These are phyloP conservation scores for Tricholoma bakamatsutake DNA, from an alignment of 768 basidiomycete genomes.

Conservation along the genomic window DNA sequence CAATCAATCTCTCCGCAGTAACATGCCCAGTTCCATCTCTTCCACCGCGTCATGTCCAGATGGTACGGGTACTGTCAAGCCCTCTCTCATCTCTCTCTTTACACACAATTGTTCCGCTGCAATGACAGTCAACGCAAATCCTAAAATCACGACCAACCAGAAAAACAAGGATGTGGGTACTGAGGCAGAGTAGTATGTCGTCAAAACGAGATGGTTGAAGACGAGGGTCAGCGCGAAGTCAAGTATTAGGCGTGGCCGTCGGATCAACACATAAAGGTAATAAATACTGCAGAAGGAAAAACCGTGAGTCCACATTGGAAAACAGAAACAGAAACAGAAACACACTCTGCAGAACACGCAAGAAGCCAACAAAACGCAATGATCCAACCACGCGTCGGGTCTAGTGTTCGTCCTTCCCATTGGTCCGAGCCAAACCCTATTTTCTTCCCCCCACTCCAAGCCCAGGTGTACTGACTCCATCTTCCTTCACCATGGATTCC, in stretches of 20 bases:
- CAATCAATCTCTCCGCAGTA: slow-evolving; percentile 35
- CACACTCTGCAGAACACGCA: slow-evolving; percentile 83
- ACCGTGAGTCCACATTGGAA: neutral
- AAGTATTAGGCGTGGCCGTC: slow-evolving; percentile 88
- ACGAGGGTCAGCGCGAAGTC: slow-evolving; percentile 90
- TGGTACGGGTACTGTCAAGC: slow-evolving; percentile 51
- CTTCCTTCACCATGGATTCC: slow-evolving; percentile 56
- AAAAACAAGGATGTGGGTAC: slow-evolving; percentile 90
- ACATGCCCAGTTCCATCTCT: slow-evolving; percentile 52
- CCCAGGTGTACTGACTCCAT: slow-evolving; percentile 64
- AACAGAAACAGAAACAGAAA: slow-evolving; percentile 21
- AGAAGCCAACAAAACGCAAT: slow-evolving; percentile 83
- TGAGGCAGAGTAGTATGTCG: slow-evolving; percentile 83
- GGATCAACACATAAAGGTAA: slow-evolving; percentile 82
- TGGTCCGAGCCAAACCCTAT: slow-evolving; percentile 55
- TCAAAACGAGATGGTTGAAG: slow-evolving; percentile 89
- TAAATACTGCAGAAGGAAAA: slow-evolving; percentile 40
- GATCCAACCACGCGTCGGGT: slow-evolving; percentile 85
- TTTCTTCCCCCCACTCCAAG: slow-evolving; percentile 77
- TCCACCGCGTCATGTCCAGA: slow-evolving; percentile 52
- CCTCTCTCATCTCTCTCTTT: slow-evolving; percentile 84
- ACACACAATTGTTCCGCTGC: slow-evolving; percentile 91
- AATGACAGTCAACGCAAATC: slow-evolving; percentile 70
- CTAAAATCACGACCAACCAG: slow-evolving; percentile 75
- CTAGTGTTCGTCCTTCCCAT: slow-evolving; percentile 60